A percentile compares a stretch with the other conserved stretches of the same genome.
phyloP scores from a whole-genome alignment of 2,329 filamentous ascomycete species.

The Clonostachys rhizophaga region DNA sequence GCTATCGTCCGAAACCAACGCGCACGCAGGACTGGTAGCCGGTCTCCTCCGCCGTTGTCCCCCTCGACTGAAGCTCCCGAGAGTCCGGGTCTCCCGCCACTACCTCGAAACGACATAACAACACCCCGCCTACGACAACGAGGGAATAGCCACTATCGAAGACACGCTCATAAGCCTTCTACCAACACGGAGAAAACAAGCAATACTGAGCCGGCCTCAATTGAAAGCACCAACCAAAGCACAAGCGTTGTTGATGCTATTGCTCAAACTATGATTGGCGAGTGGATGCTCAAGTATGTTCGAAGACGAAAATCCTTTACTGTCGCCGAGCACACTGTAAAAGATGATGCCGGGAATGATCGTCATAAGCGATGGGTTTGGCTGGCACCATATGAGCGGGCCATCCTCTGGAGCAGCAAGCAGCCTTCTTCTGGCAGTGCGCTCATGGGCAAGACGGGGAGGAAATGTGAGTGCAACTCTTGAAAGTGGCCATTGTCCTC shows the following conservation, averaged over 20 bases:
- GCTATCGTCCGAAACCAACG: slow-evolving; percentile 57
- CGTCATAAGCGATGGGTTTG: slow-evolving; percentile 98
- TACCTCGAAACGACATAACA: slow-evolving; percentile 69
- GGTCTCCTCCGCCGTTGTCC: slow-evolving; percentile 63
- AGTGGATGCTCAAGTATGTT: slow-evolving; percentile 94
- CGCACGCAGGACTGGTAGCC: slow-evolving; percentile 45
- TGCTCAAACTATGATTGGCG: slow-evolving; percentile 96
- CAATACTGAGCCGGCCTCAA: slow-evolving; percentile 32
- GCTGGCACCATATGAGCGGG: slow-evolving; percentile 92
- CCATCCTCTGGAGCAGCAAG: slow-evolving; percentile 98
- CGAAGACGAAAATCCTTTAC: slow-evolving; percentile 87
- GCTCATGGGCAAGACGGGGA: slow-evolving; percentile 87
- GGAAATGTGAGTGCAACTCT: slow-evolving; percentile 70
- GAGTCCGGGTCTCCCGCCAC: slow-evolving; percentile 66
- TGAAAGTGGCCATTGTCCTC: slow-evolving; percentile 2
- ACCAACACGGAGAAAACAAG: slow-evolving; percentile 52
- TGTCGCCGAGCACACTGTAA: slow-evolving; percentile 60
- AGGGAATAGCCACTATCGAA: slow-evolving; percentile 32
- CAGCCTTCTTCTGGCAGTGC: slow-evolving; percentile 86
- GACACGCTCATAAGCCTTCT: slow-evolving; percentile 53
- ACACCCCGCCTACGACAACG: slow-evolving; percentile 46
- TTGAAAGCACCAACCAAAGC: slow-evolving; percentile 57
- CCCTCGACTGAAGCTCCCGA: slow-evolving; percentile 63
- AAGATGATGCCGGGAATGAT: slow-evolving; percentile 67
- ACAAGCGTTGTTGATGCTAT: slow-evolving; percentile 92